Base-by-base conservation (phyloP, 2,329 filamentous ascomycete genomes). In the Botrytis byssoidea region DNA sequence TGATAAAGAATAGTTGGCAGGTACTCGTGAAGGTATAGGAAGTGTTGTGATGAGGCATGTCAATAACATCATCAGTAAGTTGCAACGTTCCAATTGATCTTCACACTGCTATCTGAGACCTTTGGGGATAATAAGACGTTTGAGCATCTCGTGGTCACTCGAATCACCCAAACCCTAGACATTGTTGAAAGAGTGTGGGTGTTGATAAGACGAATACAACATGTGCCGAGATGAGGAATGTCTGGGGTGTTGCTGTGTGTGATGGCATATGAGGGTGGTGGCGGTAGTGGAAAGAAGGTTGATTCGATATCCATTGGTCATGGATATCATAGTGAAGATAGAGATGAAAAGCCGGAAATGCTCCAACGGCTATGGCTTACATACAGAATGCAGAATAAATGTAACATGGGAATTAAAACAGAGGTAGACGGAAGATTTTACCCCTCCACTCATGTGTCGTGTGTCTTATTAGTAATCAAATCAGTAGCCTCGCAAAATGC, bases 41-140 rank as follows among this genome's bases (percentile, higher is more conserved):
- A 35, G 70, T 64, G 63, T 59, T 48, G 51, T 20, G 37, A 72
- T 60, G 35, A 48, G 40, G 29, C 10, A 18, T 46, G 22, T 25
- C 16, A 37, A 72, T 72, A 55, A 32, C 70, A 68, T 25, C 71
- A 68, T 72, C 64, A 48, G 20, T 32, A 57, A 40, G 37, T 44
- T 55, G 44, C 18, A 68, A 32, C 35, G 10, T 16, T 68, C 48
- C 66, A 57, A 57, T 57, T 37, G 48, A 55, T 22, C 37, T 32
- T 57, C 66, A 10, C 40, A 10, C n/a, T 42, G 51, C 35, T 57
- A 42, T 42, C 25, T 32, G 66, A 68, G 65, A 68, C 35, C 22
- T 42, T 57, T 29, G 25, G 46, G 25, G 48, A 25, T 68, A 12
- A 42, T 1, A 8, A 25, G n/a, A 51, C 20, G 51, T 51, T 25